Percentiles rank a stretch among this genome's conserved stretches.
These are phyloP conservation scores for Boletus sp. DNA, from an alignment of 1,284 basidiomycete genomes.

Conservation along the genomic window DNA sequence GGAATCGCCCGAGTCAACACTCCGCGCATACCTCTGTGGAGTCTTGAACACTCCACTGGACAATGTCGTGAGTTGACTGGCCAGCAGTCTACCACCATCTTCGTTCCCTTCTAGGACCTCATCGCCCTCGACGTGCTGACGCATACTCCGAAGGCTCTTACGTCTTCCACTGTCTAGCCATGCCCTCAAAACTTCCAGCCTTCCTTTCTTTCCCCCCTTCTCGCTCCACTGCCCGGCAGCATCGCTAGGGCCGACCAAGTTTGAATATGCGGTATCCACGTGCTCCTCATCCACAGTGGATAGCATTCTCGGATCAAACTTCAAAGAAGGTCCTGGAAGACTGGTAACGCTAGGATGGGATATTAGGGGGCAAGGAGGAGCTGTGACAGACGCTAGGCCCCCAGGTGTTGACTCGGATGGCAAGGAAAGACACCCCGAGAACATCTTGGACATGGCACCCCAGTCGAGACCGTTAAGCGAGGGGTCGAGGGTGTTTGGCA, in stretches of 20 bases:
- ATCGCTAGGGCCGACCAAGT: conserved; percentile 57
- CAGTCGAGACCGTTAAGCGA: conserved; percentile 67
- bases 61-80: background rate
- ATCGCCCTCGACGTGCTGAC: conserved; percentile 11
- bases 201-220: conserved; percentile 47
- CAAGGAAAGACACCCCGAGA: conserved; percentile 54
- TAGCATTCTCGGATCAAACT: conserved; percentile 2
- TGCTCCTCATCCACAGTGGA: conserved; percentile 19
- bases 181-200: conserved; percentile 47
- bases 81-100: background rate
- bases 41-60: background rate
- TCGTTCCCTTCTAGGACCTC: background rate
- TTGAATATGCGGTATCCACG: conserved; percentile 57
- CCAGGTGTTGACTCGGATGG: conserved; percentile 15
- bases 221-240: conserved; percentile 59
- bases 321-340: conserved; percentile 20
- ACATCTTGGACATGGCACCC: conserved; percentile 68
- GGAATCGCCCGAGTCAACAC: conserved; percentile 46
- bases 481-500: conserved; percentile 81
- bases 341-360: conserved; percentile 15
- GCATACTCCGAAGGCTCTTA: conserved; percentile 29
- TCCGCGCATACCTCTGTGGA: conserved; percentile 14
- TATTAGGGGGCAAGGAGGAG: conserved; percentile 30
- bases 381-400: conserved; percentile 19
- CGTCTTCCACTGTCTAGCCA: conserved; percentile 45